Conservation (phyloP, 305 asterid species). For the Stenogyne calaminthoides region DNA sequence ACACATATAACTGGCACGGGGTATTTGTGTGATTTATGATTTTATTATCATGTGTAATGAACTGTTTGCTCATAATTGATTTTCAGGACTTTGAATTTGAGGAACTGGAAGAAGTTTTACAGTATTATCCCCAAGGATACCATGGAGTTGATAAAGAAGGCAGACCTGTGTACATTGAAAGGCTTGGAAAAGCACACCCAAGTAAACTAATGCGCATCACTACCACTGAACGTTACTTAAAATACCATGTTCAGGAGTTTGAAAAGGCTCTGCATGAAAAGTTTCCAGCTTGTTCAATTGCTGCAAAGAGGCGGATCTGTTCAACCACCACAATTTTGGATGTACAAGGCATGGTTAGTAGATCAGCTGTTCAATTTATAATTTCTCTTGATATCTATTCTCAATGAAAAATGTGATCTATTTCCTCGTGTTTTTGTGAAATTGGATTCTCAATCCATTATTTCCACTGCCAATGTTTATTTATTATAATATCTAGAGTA, state of each 20-base stretch:
- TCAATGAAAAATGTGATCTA: not conserved
- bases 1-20: not conserved
- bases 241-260: constrained; percentile 94
- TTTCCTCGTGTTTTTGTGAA: constrained; percentile 6
- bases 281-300: constrained; percentile 96
- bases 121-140: constrained; percentile 95
- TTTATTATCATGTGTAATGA: not conserved
- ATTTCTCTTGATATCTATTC: constrained; percentile 4
- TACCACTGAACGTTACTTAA: constrained; percentile 78
- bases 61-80: constrained; percentile 14
- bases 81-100: constrained; percentile 80
- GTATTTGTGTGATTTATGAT: not conserved
- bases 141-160: constrained; percentile 98
- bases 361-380: constrained; percentile 9
- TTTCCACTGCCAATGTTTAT: not conserved
- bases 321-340: constrained; percentile 91
- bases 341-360: constrained; percentile 93
- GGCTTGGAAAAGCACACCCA: constrained; percentile 95
- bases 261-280: constrained; percentile 83
- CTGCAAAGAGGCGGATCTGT: constrained; percentile 80
- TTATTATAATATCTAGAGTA: not conserved
- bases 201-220: constrained; percentile 83
- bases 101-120: constrained; percentile 91
- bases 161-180: constrained; percentile 90
- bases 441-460: constrained; percentile 1